Percentiles rank a stretch among this genome's conserved stretches.
These are phyloP conservation scores for Linnemannia schmuckeri DNA, from an alignment of 192 early-diverging fungal species.

Conservation along the genomic window DNA sequence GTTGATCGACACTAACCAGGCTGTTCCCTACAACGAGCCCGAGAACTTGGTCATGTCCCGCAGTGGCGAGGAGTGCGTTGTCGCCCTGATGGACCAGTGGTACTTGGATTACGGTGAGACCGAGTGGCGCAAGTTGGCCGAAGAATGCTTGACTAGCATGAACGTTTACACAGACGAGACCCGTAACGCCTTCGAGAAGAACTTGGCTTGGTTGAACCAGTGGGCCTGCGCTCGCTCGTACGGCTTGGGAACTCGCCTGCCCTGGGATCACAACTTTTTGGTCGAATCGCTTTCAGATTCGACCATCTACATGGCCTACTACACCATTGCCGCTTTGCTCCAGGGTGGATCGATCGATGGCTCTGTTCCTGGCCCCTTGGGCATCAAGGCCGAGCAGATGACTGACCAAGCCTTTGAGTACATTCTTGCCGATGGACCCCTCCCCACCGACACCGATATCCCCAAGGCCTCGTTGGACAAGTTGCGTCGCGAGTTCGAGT, in stretches of 20 bases:
- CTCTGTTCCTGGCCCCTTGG: constrained; percentile 78
- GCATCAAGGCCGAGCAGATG: constrained; percentile 87
- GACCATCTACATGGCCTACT: constrained; percentile 99
- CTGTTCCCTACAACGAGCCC: constrained; percentile 95
- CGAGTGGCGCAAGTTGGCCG: constrained; percentile 81
- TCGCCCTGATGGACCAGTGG: constrained; percentile 97
- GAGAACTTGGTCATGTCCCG: constrained; percentile 93
- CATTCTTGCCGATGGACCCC: constrained; percentile 80
- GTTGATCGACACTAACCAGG: constrained; percentile 79
- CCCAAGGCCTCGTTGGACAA: constrained; percentile 77
- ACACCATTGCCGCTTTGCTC: constrained; percentile 94
- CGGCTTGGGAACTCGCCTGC: constrained; percentile 92
- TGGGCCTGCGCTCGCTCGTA: constrained; percentile 98
- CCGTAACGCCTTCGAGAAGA: constrained; percentile 86
- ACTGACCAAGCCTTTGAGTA: constrained; percentile 94
- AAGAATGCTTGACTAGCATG: constrained; percentile 84
- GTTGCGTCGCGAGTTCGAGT: constrained; percentile 92
- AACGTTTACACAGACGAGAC: constrained; percentile 87
- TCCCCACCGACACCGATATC: constrained; percentile 71
- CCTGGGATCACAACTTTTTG: constrained; percentile 93
- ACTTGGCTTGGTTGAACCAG: constrained; percentile 93
- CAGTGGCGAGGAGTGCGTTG: constrained; percentile 97
- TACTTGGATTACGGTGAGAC: constrained; percentile 98
- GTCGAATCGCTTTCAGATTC: constrained; percentile 98
- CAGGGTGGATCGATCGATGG: constrained; percentile 91